Evolutionary conservation across 2,329 filamentous ascomycete species (phyloP), one percentile per base, ranked within the genome.

Genomic region (Penicillium oxalicum): DNA sequence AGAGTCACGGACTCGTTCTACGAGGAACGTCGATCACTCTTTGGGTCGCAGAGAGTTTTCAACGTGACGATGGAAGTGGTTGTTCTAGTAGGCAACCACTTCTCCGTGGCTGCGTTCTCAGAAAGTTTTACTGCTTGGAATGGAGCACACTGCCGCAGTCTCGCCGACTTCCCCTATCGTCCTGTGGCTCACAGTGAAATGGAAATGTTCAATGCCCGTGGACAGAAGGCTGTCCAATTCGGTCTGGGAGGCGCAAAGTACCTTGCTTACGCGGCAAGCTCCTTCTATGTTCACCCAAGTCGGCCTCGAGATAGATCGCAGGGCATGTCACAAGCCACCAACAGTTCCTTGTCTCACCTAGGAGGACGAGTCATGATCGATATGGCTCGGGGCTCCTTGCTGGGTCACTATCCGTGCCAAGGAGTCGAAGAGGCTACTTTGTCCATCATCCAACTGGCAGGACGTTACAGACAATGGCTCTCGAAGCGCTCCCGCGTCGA

Each of bases 11-110:
- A 46, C 13, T 34, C 28, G 8, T 46, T 46, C 37, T 46, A 40
- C 13, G 34, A 27, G 24, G 44, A 46, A 13, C 18, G 37, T 5
- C 37, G 39, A 26, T 33, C 32, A 5, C 32, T 46, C 9, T 37
- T 36, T 34, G 44, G 44, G 13, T 33, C 34, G 13, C 44, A 46
- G 13, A 46, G 28, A 12, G 25, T 34, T 24, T 46, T 46, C 9
- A 36, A 40, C 11, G 36, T 46, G 25, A 34, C 44, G 12, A 40
- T 46, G 37, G 44, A 46, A 18, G 37, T 32, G 8, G 34, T 40
- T 3, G 44, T 46, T 18, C 37, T 40, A 5, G 28, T 46, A 7
- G 44, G 44, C 9, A 37, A 46, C 12, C 44, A 46, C 13, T 46
- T 46, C 27, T 46, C 44, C 2, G 44, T 40, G n/a, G 44, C 37